Conservation (phyloP, 352 stramenopile genomes). For the Phytopythium delawarense region DNA sequence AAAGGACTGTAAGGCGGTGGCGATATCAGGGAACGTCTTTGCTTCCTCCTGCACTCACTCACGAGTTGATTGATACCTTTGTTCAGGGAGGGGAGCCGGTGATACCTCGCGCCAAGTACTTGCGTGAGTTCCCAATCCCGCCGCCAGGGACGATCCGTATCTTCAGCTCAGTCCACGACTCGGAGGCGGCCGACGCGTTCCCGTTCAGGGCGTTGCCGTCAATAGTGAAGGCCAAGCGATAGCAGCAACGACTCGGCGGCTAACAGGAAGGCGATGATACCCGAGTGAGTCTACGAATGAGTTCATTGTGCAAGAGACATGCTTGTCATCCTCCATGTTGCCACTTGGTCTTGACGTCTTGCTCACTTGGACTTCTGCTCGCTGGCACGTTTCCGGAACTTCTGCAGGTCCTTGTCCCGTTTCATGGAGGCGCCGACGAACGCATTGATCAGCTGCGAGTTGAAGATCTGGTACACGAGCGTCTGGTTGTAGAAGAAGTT, state of each 20-base stretch:
- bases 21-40: neutral
- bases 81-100: neutral
- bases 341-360: neutral
- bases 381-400: constrained; percentile 26
- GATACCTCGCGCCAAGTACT: constrained; percentile 31
- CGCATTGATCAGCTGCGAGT: constrained; percentile 66
- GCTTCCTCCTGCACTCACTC: neutral
- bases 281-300: neutral
- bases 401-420: constrained; percentile 75
- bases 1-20: neutral
- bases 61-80: neutral
- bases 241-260: constrained; percentile 1
- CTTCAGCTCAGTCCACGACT: constrained; percentile 10
- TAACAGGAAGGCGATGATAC: neutral
- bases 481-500: constrained; percentile 91
- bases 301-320: neutral
- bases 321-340: neutral
- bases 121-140: constrained; percentile 45
- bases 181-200: constrained; percentile 14
- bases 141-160: constrained; percentile 30
- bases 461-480: constrained; percentile 84
- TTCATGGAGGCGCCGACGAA: constrained; percentile 82
- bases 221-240: constrained; percentile 38
- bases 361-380: constrained; percentile 1
- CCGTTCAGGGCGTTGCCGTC: constrained; percentile 21